These are phyloP conservation scores for Miscanthus lutarioriparius DNA, from an alignment of 176 grass and related monocot genomes.

Conservation along the genomic window DNA sequence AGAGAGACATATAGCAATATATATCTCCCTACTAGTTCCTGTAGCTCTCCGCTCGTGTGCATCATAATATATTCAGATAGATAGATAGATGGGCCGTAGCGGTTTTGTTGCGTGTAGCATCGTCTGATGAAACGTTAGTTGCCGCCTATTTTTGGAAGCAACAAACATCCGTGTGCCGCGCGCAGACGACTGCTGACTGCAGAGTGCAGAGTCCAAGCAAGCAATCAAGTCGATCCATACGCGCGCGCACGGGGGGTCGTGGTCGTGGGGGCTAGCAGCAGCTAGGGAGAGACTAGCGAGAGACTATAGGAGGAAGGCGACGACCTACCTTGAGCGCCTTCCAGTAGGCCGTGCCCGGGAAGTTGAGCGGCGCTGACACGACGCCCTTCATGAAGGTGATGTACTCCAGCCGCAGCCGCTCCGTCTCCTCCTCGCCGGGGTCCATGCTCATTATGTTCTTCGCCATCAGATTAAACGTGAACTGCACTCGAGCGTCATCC, in stretches of 20 bases:
- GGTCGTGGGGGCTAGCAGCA: too few relatives aligned
- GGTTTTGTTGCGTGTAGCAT: conserved; percentile 23
- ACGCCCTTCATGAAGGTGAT: conserved; percentile 99
- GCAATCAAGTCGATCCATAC: conserved; percentile 5
- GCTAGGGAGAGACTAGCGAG: background rate
- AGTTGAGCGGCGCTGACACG: conserved; percentile 84
- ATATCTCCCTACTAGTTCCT: background rate
- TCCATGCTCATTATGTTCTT: conserved; percentile 99
- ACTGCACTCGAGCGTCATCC: conserved; percentile 42
- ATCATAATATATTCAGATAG: background rate
- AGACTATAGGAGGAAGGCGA: background rate
- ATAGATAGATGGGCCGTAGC: background rate
- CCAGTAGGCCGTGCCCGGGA: conserved; percentile 89
- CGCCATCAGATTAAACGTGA: conserved; percentile 97
- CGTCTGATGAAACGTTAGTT: conserved; percentile 28
- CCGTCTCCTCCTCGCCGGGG: conserved; percentile 71
- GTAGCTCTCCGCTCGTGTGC: conserved; percentile 5
- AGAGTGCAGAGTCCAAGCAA: background rate
- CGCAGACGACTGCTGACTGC: background rate
- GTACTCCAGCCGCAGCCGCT: conserved; percentile 78
- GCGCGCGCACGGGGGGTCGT: background rate
- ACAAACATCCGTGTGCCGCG: background rate
- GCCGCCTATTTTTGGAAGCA: conserved; percentile 28
- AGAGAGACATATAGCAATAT: background rate
- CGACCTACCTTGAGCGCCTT: conserved; percentile 81